Evolutionary conservation across 73 alveolate genomes (phyloP).

Genomic region (Paramecium bursaria): DNA sequence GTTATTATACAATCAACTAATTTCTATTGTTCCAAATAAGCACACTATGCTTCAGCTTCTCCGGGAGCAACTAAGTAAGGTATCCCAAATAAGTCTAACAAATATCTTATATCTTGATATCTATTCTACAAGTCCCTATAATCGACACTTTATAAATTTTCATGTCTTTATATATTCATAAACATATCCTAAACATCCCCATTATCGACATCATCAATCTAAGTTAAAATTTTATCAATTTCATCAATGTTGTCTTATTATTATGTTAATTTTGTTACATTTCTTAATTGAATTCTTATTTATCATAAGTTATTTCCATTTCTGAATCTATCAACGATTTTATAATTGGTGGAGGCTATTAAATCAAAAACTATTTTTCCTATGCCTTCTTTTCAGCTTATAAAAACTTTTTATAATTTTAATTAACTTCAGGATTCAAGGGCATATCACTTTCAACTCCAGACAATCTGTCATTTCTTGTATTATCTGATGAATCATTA

Average conservation of each 20-base stretch:
- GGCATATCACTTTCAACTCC: no score
- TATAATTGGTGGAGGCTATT: no score
- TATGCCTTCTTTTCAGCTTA: no score
- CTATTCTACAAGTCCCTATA: conserved; percentile 66
- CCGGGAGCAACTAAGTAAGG: conserved; percentile 87
- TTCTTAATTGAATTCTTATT: no score
- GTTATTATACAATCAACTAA: conserved; percentile 82
- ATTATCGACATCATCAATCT: conserved; percentile 51
- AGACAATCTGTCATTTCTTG: no score
- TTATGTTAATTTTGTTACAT: no score
- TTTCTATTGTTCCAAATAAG: conserved; percentile 72
- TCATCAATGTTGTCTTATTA: conserved; percentile 15
- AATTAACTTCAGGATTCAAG: no score
- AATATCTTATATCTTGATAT: conserved; percentile 73
- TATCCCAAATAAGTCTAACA: conserved; percentile 76
- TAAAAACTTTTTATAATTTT: no score
- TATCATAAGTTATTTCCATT: no score
- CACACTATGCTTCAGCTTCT: conserved; percentile 90
- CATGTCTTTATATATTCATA: conserved; percentile 48
- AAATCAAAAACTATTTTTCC: no score
- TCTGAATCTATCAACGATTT: no score
- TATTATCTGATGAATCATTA: no score
- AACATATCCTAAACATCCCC: conserved; percentile 34
- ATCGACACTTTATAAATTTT: conserved; percentile 49
- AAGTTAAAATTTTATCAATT: conserved; percentile 44